These are phyloP conservation scores for Malus hybrid DNA, from an alignment of 331 rosid species.

Conservation along the genomic window DNA sequence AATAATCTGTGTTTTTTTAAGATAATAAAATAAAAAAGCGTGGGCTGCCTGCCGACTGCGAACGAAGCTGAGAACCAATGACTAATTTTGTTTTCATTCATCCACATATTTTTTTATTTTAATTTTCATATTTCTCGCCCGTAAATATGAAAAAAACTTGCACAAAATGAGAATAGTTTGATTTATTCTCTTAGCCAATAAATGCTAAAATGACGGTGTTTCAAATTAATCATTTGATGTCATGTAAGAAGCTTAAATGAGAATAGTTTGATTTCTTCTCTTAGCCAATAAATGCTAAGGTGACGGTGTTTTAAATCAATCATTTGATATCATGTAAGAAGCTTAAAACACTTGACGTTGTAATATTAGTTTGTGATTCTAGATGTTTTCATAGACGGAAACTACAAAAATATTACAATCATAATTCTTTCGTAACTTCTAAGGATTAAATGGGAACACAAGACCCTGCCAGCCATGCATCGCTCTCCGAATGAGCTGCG, in stretches of 20 bases:
- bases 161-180: too few species aligned
- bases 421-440: background rate
- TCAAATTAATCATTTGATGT: too few species aligned
- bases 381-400: background rate
- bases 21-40: too few species aligned
- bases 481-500: background rate
- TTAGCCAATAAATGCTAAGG: too few species aligned
- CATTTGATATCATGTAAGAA: too few species aligned
- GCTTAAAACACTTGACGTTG: too few species aligned
- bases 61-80: background rate
- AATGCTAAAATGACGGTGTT: too few species aligned
- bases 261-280: too few species aligned
- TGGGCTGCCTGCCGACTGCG: background rate
- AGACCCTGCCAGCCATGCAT: background rate
- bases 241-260: too few species aligned
- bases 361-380: too few species aligned
- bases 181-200: too few species aligned
- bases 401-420: background rate
- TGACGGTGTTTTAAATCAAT: too few species aligned
- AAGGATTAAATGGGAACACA: background rate
- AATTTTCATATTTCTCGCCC: background rate
- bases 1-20: background rate
- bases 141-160: background rate
- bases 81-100: background rate
- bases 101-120: background rate